A percentile compares a stretch with the other conserved stretches of the same genome.
These are phyloP conservation scores for Amesomyces nigricolor DNA, from an alignment of 2,329 filamentous ascomycete genomes.

Conservation along the genomic window DNA sequence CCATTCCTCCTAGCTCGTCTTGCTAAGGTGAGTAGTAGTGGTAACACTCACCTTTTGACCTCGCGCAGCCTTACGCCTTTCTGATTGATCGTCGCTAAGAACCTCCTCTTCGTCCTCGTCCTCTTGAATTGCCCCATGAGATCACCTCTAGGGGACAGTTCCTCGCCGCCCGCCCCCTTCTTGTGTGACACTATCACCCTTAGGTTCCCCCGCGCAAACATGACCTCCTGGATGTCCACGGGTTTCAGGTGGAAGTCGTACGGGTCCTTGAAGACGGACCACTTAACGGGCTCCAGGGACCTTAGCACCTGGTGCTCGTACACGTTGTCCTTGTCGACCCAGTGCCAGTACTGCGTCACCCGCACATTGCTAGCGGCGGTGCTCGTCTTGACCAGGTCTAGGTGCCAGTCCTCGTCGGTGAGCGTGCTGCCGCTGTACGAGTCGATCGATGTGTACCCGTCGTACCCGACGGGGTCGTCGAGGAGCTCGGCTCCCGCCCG, in stretches of 20 bases:
- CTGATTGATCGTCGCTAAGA: conserved; percentile 43
- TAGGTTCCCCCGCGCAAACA: conserved; percentile 38
- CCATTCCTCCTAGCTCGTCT: neutral
- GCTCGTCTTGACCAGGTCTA: conserved; percentile 48
- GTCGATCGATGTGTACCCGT: conserved; percentile 48
- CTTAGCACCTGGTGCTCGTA: conserved; percentile 52
- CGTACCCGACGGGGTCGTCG: conserved; percentile 31
- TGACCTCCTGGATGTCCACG: conserved; percentile 42
- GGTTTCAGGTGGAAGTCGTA: conserved; percentile 47
- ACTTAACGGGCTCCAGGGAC: conserved; percentile 37
- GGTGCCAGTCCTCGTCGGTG: conserved; percentile 44
- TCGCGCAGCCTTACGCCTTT: conserved; percentile 40
- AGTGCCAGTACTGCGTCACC: conserved; percentile 54
- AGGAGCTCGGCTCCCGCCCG: conserved; percentile 4
- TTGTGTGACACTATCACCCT: conserved; percentile 42
- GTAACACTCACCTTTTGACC: conserved; percentile 36
- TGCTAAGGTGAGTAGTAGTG: too few species aligned
- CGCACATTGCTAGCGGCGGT: conserved; percentile 40
- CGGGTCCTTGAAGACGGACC: conserved; percentile 46
- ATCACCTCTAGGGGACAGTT: conserved; percentile 33
- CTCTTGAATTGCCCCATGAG: conserved; percentile 49
- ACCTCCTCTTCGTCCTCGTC: conserved; percentile 47
- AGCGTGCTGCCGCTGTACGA: conserved; percentile 44
- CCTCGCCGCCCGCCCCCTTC: conserved; percentile 19
- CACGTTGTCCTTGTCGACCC: conserved; percentile 35